phyloP scores from a whole-genome alignment of 225 moss, liverwort and hornwort genomes.

The Physcomitrium patens region DNA sequence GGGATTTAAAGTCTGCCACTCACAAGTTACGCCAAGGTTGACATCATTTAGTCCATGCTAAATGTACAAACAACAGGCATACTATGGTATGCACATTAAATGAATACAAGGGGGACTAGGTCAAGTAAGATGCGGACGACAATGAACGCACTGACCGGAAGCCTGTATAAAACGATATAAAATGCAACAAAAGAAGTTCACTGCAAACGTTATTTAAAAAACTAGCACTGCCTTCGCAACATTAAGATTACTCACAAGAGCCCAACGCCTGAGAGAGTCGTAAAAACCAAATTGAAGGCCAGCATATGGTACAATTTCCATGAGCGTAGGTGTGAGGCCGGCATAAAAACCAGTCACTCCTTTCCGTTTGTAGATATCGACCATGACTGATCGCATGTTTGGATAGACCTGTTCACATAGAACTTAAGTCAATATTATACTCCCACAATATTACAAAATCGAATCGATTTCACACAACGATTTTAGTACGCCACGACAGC shows the following conservation, averaged over 20 bases:
- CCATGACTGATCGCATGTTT: constrained; percentile 71
- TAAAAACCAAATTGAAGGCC: constrained; percentile 95
- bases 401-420: constrained; percentile 70
- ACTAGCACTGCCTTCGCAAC: background rate
- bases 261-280: constrained; percentile 79
- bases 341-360: constrained; percentile 79
- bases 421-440: constrained; percentile 10
- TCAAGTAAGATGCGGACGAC: constrained; percentile 2
- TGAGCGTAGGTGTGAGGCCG: constrained; percentile 79
- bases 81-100: background rate
- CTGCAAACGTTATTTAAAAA: background rate
- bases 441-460: background rate
- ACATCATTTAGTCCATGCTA: background rate
- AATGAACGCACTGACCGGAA: constrained; percentile 4
- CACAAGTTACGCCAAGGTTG: constrained; percentile 3
- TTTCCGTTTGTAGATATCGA: constrained; percentile 60
- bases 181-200: constrained; percentile 1
- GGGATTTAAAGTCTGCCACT: constrained; percentile 50
- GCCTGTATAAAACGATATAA: background rate
- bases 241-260: constrained; percentile 51
- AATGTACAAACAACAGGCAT: background rate
- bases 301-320: constrained; percentile 93
- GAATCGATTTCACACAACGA: background rate
- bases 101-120: background rate
- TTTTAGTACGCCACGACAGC: background rate